Conservation (phyloP, 1,139 yeast genomes). For the Pichia sp. region DNA sequence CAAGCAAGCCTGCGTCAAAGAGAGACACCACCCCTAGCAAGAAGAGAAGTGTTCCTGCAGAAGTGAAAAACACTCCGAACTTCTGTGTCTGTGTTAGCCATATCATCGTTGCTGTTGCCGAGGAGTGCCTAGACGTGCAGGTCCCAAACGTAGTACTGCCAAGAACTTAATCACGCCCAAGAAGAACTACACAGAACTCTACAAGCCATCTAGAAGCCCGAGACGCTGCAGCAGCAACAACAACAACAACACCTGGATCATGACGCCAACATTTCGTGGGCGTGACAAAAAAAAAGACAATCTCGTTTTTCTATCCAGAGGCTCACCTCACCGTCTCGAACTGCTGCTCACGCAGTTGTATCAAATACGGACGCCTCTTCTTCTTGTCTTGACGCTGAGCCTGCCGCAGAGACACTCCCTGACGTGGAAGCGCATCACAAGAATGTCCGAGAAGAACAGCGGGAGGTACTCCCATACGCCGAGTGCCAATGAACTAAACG, state of each 20-base stretch:
- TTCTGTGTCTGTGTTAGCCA: conserved; percentile 82
- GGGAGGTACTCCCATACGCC: conserved; percentile 5
- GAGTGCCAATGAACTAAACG: conserved; percentile 11
- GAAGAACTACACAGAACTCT: neutral
- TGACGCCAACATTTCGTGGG: neutral
- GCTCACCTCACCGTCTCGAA: neutral
- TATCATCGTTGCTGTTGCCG: conserved; percentile 40
- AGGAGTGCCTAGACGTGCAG: neutral
- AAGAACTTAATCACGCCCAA: neutral
- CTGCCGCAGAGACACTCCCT: neutral
- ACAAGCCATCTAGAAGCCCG: neutral
- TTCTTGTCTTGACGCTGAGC: no score
- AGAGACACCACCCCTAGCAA: conserved; percentile 78
- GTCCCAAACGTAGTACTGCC: neutral
- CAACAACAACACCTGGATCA: neutral
- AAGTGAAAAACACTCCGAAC: conserved; percentile 91
- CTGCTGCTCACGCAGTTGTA: neutral
- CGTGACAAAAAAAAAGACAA: neutral
- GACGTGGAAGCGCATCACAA: neutral
- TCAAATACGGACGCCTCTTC: neutral
- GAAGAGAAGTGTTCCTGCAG: conserved; percentile 75
- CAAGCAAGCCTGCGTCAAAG: conserved; percentile 84
- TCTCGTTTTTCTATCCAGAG: neutral
- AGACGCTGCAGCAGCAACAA: neutral
- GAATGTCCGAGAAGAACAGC: neutral